Evolutionary conservation across 768 basidiomycete genomes (phyloP), one percentile per base, ranked within the genome.

Genomic region (Suillus variegatus): DNA sequence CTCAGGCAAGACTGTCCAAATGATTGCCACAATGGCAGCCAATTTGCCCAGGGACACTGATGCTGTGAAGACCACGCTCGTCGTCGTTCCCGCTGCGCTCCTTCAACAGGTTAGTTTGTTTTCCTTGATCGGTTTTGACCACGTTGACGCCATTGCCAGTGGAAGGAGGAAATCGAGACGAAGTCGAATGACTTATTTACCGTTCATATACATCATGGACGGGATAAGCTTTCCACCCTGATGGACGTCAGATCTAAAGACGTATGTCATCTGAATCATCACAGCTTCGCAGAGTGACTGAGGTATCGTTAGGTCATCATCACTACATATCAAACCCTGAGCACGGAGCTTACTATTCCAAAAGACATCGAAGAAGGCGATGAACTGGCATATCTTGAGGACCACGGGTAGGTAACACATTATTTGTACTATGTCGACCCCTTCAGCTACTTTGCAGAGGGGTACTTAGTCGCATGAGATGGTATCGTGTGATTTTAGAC

Each of bases 301-400:
- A 51, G 63, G 32, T 68, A 64, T 18, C 60, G 35, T 51, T 57
- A 93, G 84, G 82, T 92, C 43, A 80, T 94, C 28, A 82, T 94
- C 61, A 94, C 92, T 1, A 91, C 91, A 1, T 93, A 93, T 69
- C 88, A 89, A 64, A 92, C 89, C 0, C 77, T 93, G n/a, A 82
- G 80, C 61, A 74, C 76, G 44, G 88, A 93, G 72, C 88, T 89
- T 66, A 65, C 71, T 25, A 80, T 86, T 25, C 87, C 87, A 8
- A 76, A 77, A 47, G 83, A 84, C 66, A 68, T 85, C 3, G 80
- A 82, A 20, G 69, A 74, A 3, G 78, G 76, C 6, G 85, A 86
- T 3, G 84, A 88, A 70, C 71, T 76, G 1, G 76, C 81, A 13
- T 88, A 82, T 79, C 73, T 88, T 0, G 68, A 74, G 25, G 73